phyloP scores from a whole-genome alignment of 768 basidiomycete genomes.

The Symmetrospora coprosmae region DNA sequence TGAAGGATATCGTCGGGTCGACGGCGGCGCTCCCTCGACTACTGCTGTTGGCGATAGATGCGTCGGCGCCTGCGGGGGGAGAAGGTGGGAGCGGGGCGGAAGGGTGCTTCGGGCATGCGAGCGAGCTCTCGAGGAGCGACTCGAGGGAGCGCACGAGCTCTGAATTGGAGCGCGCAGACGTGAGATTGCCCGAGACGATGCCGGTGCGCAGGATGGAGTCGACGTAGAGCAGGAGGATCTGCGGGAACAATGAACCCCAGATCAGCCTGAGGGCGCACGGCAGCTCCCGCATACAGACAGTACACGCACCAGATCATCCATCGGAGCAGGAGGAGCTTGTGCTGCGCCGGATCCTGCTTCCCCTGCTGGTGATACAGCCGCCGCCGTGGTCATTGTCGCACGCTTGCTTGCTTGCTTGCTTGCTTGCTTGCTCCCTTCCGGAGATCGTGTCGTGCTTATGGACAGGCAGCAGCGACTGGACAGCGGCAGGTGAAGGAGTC shows the following conservation, averaged over 20 bases:
- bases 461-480: too few relatives aligned
- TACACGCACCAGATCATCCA: too few relatives aligned
- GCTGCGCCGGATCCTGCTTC: not conserved
- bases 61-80: too few relatives aligned
- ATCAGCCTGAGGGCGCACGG: too few relatives aligned
- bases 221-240: conserved; percentile 17
- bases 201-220: conserved; percentile 14
- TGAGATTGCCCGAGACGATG: not conserved
- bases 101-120: conserved; percentile 15
- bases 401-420: too few relatives aligned
- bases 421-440: too few relatives aligned
- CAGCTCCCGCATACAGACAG: too few relatives aligned
- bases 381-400: too few relatives aligned
- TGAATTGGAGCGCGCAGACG: not conserved
- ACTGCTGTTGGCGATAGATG: not conserved
- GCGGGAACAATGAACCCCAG: too few relatives aligned
- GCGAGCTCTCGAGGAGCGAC: not conserved
- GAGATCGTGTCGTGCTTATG: too few relatives aligned
- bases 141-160: conserved; percentile 11
- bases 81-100: conserved; percentile 1
- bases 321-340: not conserved
- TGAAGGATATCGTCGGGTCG: not conserved
- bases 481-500: too few relatives aligned
- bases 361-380: not conserved
- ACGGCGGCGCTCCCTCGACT: not conserved